These are phyloP conservation scores for Xylaria sp. DNA, from an alignment of 2,329 filamentous ascomycete species.

Conservation along the genomic window DNA sequence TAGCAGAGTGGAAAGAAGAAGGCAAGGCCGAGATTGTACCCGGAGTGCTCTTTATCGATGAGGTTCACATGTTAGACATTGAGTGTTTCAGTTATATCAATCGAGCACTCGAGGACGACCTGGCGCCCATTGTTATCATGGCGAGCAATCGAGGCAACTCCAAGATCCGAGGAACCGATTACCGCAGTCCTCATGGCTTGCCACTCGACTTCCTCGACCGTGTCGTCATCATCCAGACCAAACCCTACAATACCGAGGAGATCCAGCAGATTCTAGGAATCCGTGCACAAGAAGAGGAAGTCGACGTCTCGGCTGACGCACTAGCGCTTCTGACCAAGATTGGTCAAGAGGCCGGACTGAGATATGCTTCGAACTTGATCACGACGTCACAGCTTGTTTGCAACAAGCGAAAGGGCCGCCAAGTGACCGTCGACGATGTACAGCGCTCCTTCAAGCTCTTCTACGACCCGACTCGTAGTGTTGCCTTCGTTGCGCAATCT, in stretches of 20 bases:
- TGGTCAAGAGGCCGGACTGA: constrained; percentile 87
- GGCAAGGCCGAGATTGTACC: constrained; percentile 98
- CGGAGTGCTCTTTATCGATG: constrained; percentile 96
- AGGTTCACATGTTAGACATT: constrained; percentile 99
- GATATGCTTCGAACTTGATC: constrained; percentile 98
- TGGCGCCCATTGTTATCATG: constrained; percentile 99
- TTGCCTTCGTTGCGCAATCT: constrained; percentile 88
- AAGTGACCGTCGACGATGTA: constrained; percentile 88
- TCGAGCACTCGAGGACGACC: constrained; percentile 91
- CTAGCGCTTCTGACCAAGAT: constrained; percentile 95
- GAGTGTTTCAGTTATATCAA: constrained; percentile 99
- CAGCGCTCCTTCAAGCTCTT: constrained; percentile 94
- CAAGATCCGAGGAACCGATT: constrained; percentile 91
- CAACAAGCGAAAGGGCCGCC: constrained; percentile 85
- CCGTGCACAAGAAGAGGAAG: constrained; percentile 93
- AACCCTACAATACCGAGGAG: constrained; percentile 83
- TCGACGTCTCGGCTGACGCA: constrained; percentile 89
- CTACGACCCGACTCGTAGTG: constrained; percentile 87
- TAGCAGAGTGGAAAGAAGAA: constrained; percentile 99
- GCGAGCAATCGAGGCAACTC: constrained; percentile 95
- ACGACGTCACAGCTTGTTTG: constrained; percentile 90
- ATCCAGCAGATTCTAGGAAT: constrained; percentile 93
- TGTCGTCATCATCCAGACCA: constrained; percentile 95
- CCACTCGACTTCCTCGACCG: constrained; percentile 96
- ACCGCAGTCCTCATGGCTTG: constrained; percentile 91